phyloP scores from a whole-genome alignment of 2,329 filamentous ascomycete genomes.

The Ophioceras dolichostomum region DNA sequence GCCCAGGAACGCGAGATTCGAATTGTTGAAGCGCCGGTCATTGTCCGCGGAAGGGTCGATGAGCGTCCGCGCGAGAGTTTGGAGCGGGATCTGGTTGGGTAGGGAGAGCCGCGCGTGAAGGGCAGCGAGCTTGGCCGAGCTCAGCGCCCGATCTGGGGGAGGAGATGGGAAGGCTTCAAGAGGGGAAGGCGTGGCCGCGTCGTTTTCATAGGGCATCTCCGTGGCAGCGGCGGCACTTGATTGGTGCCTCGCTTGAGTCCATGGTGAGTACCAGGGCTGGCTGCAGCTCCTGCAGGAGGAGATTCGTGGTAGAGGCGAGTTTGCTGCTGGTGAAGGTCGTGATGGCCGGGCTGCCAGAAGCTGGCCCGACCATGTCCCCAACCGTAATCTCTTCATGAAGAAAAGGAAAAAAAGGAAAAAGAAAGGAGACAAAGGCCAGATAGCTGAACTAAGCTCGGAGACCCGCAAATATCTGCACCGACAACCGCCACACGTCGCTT shows the following conservation, averaged over 20 bases:
- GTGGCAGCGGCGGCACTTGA: neutral
- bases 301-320: conserved; percentile 1
- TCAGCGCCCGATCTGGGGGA: conserved; percentile 48
- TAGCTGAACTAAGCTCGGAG: too few species aligned
- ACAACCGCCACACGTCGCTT: too few species aligned
- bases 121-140: conserved; percentile 82
- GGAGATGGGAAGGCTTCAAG: conserved; percentile 58
- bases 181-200: neutral
- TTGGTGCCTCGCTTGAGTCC: conserved; percentile 10
- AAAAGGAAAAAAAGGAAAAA: too few species aligned
- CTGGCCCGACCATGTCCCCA: conserved; percentile 48
- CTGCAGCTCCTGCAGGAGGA: conserved; percentile 1
- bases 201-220: conserved; percentile 6
- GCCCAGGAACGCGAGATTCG: conserved; percentile 69
- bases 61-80: conserved; percentile 76
- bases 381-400: conserved; percentile 48
- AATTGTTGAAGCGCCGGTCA: conserved; percentile 77
- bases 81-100: conserved; percentile 66
- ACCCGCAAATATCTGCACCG: too few species aligned
- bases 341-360: conserved; percentile 38
- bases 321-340: conserved; percentile 7
- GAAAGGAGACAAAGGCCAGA: too few species aligned
- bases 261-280: neutral
- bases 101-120: conserved; percentile 83
- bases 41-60: conserved; percentile 76